phyloP scores from a whole-genome alignment of 1,139 yeast genomes.

The Debaryomycetaceae sp. region DNA sequence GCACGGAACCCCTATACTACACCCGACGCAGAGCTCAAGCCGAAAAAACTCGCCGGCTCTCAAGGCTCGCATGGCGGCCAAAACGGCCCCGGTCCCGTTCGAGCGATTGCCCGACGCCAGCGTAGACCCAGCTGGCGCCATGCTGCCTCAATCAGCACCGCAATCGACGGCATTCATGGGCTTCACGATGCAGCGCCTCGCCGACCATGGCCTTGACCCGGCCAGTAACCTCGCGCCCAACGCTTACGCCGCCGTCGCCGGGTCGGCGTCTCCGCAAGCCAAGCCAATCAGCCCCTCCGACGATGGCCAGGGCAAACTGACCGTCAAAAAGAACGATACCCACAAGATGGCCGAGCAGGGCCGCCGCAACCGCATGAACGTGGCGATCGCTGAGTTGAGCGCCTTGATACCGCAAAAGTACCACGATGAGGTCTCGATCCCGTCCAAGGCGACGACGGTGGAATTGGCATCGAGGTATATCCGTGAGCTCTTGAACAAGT shows the following conservation, averaged over 20 bases:
- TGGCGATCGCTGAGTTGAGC: conserved; percentile 70
- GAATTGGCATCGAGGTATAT: conserved; percentile 77
- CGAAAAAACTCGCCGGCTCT: conserved; percentile 8
- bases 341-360: conserved; percentile 97
- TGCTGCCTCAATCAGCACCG: neutral
- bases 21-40: conserved; percentile 10
- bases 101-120: conserved; percentile 30
- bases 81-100: conserved; percentile 8
- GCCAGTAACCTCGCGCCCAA: too few species aligned
- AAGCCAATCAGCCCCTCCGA: neutral
- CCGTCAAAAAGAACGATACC: conserved; percentile 51
- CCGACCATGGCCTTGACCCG: conserved; percentile 22
- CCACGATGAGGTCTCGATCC: conserved; percentile 50
- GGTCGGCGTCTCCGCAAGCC: conserved; percentile 4
- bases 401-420: conserved; percentile 53
- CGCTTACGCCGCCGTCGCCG: conserved; percentile 1
- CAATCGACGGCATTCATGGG: conserved; percentile 25
- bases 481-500: conserved; percentile 36
- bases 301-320: conserved; percentile 11
- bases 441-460: conserved; percentile 88
- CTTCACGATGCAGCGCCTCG: conserved; percentile 37
- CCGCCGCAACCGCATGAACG: conserved; percentile 81
- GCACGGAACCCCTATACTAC: conserved; percentile 36
- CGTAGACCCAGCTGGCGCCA: conserved; percentile 5
- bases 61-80: conserved; percentile 6